Base-by-base conservation (phyloP, 129 eudicot genomes). In the Lactuca sativa region DNA sequence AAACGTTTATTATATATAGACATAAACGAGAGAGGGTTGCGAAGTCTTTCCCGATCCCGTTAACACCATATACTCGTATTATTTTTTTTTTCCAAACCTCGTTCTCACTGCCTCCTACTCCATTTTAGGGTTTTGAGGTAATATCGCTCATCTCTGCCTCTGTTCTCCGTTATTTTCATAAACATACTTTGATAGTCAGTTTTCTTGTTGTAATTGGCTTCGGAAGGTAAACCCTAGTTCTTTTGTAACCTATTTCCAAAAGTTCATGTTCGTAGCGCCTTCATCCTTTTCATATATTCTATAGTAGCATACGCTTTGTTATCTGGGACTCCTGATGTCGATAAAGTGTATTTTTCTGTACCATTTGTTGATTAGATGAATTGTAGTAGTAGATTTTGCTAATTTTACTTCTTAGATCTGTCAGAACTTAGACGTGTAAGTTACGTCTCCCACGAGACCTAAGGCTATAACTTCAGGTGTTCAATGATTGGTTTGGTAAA, bases 111-210 rank as follows among this genome's bases (percentile, higher is more conserved):
- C 73, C 79, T 70, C 61, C 58, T 65, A 3, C 71, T 58, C 56
- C 51, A 12, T 57, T 74, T 56, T 74, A 74, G 79, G 79, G 79
- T 66, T 74, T 66, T 66, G 15, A 74, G 78, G 78, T 74, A 56
- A 47, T 38, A 17, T 9, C 40, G 58, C 66, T 56, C 72, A 9
- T 31, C 56, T 63, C 59, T 56, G 1, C 62, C 18, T 40, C 10
- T 21, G 5, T 15, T 43, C 71, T 74, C 44, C 17, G 7, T 32
- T 53, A 37, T 56, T 65, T 30, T 56, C 40, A 9, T n/a, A 3
- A 13, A 0, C 12, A 2, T 31, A 31, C 16, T 54, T 37, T 41
- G 37, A 55, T 64, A 10, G 38, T 7, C 9, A 7, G 18, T 63
- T 54, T 44, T 30, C 32, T 64, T 40, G 15, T 11, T 74, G 48